phyloP scores from a whole-genome alignment of 768 basidiomycete species.

The Lactifluus hygrophoroides region DNA sequence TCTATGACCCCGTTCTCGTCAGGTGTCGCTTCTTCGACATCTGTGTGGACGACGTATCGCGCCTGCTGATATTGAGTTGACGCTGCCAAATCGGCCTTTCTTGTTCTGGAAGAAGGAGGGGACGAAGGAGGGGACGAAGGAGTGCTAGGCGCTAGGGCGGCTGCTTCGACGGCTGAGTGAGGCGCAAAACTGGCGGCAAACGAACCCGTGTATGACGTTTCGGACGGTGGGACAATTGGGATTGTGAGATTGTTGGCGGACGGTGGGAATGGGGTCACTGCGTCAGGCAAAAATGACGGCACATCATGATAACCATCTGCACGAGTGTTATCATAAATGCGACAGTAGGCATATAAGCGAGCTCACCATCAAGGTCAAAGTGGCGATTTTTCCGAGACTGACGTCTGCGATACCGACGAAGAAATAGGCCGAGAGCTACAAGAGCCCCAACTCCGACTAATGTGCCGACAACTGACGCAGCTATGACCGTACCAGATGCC shows the following conservation, averaged over 20 bases:
- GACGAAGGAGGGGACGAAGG: neutral
- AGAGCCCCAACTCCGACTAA: neutral
- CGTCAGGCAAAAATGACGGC: neutral
- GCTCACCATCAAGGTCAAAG: neutral
- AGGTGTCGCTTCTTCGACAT: conserved; percentile 49
- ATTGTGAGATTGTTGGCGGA: neutral
- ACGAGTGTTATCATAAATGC: neutral
- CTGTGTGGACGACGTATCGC: conserved; percentile 46
- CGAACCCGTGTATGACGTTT: neutral
- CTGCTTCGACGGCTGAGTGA: neutral
- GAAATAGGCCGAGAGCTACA: neutral
- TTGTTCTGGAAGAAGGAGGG: neutral
- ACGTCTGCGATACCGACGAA: neutral
- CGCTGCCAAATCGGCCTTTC: neutral
- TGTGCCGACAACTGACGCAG: neutral
- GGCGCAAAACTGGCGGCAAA: neutral
- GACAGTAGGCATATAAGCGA: neutral
- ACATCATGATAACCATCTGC: neutral
- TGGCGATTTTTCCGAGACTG: too few relatives aligned
- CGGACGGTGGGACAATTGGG: neutral
- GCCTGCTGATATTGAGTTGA: neutral
- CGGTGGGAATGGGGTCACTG: neutral
- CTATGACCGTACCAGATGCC: neutral
- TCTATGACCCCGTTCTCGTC: conserved; percentile 51
- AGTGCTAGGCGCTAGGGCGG: neutral